phyloP scores from a whole-genome alignment of 768 basidiomycete genomes.

The Cubamyces lactineus region DNA sequence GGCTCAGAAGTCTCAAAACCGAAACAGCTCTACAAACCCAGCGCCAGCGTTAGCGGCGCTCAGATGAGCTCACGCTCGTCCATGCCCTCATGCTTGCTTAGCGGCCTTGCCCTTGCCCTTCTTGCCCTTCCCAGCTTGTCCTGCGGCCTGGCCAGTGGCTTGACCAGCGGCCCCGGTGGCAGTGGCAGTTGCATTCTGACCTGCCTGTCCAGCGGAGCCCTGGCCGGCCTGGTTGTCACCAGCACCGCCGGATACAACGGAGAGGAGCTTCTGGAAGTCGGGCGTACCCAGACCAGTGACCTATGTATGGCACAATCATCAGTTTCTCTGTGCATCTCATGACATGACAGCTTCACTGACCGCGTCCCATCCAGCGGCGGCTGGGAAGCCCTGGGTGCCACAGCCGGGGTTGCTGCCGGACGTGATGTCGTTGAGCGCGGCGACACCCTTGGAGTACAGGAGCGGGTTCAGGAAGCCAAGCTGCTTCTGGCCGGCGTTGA shows the following conservation, averaged over 20 bases:
- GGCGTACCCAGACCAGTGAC: slow-evolving; percentile 70
- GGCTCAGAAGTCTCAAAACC: background rate
- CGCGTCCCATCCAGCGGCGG: slow-evolving; percentile 38
- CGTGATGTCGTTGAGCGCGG: slow-evolving; percentile 34
- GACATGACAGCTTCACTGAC: slow-evolving; percentile 23
- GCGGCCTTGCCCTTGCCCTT: background rate
- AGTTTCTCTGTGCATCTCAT: background rate
- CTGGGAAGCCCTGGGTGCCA: slow-evolving; percentile 39
- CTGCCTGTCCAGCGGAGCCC: background rate
- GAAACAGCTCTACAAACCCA: background rate
- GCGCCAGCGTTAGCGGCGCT: background rate
- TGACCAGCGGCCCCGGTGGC: background rate
- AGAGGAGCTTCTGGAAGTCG: slow-evolving; percentile 45
- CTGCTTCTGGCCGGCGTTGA: slow-evolving; percentile 33
- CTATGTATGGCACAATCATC: slow-evolving; percentile 31
- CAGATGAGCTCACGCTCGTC: too few species aligned
- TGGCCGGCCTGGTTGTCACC: background rate
- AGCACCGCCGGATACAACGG: slow-evolving; percentile 19
- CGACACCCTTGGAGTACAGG: slow-evolving; percentile 28
- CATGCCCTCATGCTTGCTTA: too few species aligned
- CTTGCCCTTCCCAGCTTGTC: slow-evolving; percentile 2
- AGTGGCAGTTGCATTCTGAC: slow-evolving; percentile 2
- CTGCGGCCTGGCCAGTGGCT: background rate
- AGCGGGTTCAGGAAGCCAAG: slow-evolving; percentile 41
- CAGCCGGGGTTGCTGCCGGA: slow-evolving; percentile 33